A percentile compares a stretch with the other conserved stretches of the same genome.
These are phyloP conservation scores for Pythium periplocum DNA, from an alignment of 352 stramenopile species.

Conservation along the genomic window DNA sequence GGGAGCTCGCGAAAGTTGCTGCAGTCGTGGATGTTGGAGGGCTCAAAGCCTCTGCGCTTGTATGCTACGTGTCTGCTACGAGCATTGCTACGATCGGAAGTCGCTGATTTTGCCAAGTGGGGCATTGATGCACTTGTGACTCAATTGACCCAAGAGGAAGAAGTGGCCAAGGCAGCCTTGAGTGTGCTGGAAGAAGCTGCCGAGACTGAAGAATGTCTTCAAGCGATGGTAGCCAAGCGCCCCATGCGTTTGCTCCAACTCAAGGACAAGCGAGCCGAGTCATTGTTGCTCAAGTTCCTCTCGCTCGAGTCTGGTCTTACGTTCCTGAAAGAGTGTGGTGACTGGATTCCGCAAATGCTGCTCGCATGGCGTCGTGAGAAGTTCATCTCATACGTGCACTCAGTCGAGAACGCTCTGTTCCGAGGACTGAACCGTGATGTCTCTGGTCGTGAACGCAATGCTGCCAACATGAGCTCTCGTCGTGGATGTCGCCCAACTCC, in stretches of 20 bases:
- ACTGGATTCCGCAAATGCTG: slow-evolving; percentile 81
- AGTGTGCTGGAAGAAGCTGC: slow-evolving; percentile 85
- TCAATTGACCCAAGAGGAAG: slow-evolving; percentile 80
- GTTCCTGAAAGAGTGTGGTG: slow-evolving; percentile 72
- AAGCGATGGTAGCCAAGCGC: slow-evolving; percentile 82
- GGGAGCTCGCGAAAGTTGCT: slow-evolving; percentile 82
- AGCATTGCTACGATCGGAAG: slow-evolving; percentile 74
- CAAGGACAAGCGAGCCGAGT: slow-evolving; percentile 75
- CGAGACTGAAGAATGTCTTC: slow-evolving; percentile 74
- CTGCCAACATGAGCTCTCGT: slow-evolving; percentile 19
- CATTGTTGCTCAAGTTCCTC: slow-evolving; percentile 77
- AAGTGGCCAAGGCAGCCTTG: slow-evolving; percentile 79
- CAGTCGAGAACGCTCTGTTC: slow-evolving; percentile 77
- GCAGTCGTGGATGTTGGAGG: slow-evolving; percentile 85
- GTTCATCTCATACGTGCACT: slow-evolving; percentile 81
- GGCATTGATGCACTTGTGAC: slow-evolving; percentile 82
- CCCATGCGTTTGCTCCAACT: slow-evolving; percentile 74
- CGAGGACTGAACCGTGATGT: slow-evolving; percentile 79
- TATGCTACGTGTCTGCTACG: slow-evolving; percentile 83
- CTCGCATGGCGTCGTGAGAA: slow-evolving; percentile 75
- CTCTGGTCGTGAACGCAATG: slow-evolving; percentile 51
- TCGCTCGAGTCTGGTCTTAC: slow-evolving; percentile 72
- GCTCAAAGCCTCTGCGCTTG: slow-evolving; percentile 76
- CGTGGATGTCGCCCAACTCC: slow-evolving; percentile 62
- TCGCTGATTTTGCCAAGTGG: slow-evolving; percentile 87